Percentiles rank a stretch among this genome's conserved stretches.
phyloP scores from a whole-genome alignment of 1,139 yeast genomes.

The Protomyces inundatus region DNA sequence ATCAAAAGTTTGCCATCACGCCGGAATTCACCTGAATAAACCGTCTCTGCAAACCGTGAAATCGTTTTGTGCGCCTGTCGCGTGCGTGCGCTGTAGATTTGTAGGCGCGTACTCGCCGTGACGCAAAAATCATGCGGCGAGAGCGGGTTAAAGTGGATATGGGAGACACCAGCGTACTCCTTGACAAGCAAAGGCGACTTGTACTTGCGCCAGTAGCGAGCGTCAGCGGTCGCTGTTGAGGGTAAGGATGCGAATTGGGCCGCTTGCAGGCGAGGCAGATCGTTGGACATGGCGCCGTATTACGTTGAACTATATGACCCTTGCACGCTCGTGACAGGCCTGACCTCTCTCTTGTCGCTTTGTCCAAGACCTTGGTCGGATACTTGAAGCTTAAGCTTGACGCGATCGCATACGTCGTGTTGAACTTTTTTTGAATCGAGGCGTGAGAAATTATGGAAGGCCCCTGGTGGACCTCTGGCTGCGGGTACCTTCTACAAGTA shows the following conservation, averaged over 20 bases:
- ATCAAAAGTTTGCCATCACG: constrained; percentile 76
- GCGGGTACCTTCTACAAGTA: too few relatives aligned
- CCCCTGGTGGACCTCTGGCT: too few relatives aligned
- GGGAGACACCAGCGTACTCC: constrained; percentile 87
- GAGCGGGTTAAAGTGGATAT: constrained; percentile 78
- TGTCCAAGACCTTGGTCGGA: too few relatives aligned
- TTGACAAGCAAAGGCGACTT: constrained; percentile 81
- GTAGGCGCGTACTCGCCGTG: constrained; percentile 85
- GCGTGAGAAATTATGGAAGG: too few relatives aligned
- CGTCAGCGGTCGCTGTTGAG: constrained; percentile 50
- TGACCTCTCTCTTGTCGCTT: too few relatives aligned
- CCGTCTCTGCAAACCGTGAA: constrained; percentile 86
- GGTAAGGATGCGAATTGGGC: constrained; percentile 9
- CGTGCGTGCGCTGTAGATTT: constrained; percentile 85
- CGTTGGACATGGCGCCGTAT: constrained; percentile 16
- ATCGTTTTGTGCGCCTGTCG: constrained; percentile 85
- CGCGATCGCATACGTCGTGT: too few relatives aligned
- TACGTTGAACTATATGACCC: neutral
- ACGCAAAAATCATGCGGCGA: constrained; percentile 91
- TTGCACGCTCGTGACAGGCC: too few relatives aligned
- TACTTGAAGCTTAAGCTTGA: too few relatives aligned
- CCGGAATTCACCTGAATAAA: constrained; percentile 76
- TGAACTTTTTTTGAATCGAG: too few relatives aligned
- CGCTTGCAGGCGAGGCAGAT: constrained; percentile 13
- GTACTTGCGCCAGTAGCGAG: constrained; percentile 87